These are phyloP conservation scores for Chlorella sorokiniana DNA, from an alignment of 139 green algal genomes.

Conservation along the genomic window DNA sequence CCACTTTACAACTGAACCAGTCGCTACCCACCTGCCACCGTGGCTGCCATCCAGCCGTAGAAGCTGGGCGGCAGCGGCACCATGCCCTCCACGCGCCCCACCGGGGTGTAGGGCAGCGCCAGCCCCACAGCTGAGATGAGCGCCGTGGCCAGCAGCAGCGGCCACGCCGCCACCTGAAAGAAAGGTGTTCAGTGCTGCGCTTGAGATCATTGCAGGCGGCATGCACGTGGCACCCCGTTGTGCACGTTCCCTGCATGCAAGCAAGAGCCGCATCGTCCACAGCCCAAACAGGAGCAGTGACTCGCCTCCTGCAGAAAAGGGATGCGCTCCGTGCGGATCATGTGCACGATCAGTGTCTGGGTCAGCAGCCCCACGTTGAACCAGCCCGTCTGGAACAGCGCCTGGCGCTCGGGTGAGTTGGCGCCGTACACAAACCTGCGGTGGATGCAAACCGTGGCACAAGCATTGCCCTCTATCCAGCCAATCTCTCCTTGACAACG, in stretches of 20 bases:
- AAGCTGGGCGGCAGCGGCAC: constrained; percentile 13
- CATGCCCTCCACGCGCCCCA: constrained; percentile 8
- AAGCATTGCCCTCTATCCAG: neutral
- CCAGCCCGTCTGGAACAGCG: constrained; percentile 41
- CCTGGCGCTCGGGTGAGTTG: constrained; percentile 16
- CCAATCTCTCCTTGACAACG: too few relatives aligned
- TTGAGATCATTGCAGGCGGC: too few relatives aligned
- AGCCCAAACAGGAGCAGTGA: neutral
- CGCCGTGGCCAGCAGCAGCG: constrained; percentile 13
- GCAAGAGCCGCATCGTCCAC: neutral
- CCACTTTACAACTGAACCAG: neutral
- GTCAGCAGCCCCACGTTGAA: constrained; percentile 38
- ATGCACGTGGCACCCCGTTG: too few relatives aligned
- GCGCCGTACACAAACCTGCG: constrained; percentile 31
- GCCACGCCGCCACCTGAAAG: constrained; percentile 35
- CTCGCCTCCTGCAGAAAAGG: constrained; percentile 36
- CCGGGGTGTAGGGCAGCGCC: constrained; percentile 30
- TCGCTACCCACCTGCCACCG: neutral
- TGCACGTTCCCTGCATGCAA: too few relatives aligned
- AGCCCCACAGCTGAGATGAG: constrained; percentile 28
- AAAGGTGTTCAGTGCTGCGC: too few relatives aligned
- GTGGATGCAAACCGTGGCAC: neutral
- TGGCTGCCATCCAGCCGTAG: constrained; percentile 27
- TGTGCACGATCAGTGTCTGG: constrained; percentile 45
- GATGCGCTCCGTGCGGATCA: constrained; percentile 37